phyloP scores from a whole-genome alignment of 805 yeast genomes.

The Metschnikowia peoriensis region DNA sequence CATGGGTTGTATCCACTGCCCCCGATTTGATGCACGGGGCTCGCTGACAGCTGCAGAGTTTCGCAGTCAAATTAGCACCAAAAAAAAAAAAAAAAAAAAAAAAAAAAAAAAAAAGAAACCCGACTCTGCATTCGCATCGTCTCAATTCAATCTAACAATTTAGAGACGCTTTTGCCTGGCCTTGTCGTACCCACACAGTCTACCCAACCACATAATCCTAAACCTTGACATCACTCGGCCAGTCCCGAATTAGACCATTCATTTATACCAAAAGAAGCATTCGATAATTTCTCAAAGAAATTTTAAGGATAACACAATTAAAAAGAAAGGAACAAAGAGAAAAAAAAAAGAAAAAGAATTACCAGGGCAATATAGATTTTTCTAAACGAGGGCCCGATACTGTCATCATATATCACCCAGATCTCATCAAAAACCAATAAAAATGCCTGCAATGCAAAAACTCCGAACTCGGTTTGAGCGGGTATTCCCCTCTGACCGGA shows the following conservation, averaged over 20 bases:
- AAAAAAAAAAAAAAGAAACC: neutral
- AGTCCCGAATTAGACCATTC: neutral
- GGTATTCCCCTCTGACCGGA: conserved; percentile 5
- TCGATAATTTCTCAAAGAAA: too few relatives aligned
- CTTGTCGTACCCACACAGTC: neutral
- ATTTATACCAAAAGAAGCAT: neutral
- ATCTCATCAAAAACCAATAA: too few relatives aligned
- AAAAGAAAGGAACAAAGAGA: too few relatives aligned
- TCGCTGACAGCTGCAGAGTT: neutral
- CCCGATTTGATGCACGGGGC: neutral
- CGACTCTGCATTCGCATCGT: neutral
- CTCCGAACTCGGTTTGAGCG: neutral
- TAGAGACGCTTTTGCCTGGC: neutral
- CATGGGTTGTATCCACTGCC: too few relatives aligned
- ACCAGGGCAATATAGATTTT: too few relatives aligned
- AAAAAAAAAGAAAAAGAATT: too few relatives aligned
- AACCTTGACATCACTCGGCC: neutral
- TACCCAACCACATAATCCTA: neutral
- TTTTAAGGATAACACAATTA: too few relatives aligned
- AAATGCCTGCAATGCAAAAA: too few relatives aligned
- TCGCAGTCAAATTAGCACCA: neutral
- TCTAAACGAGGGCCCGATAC: neutral
- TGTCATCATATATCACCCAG: too few relatives aligned
- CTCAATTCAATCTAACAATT: neutral
- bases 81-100: too few relatives aligned